phyloP scores from a whole-genome alignment of 1,139 yeast species.

The Hemisphaericaspora xylofermentans region DNA sequence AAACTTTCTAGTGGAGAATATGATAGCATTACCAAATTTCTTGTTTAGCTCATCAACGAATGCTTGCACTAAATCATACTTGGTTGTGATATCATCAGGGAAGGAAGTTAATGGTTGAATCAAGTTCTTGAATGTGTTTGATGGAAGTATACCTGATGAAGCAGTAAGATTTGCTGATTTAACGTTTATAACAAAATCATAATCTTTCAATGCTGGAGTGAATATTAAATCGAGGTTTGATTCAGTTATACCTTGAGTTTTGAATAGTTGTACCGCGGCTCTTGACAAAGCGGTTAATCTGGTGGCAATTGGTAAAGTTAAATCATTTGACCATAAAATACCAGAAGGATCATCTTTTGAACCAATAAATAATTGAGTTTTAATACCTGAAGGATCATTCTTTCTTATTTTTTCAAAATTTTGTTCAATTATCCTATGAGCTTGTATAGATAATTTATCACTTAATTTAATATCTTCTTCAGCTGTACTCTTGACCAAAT shows the following conservation, averaged over 20 bases:
- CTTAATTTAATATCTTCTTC: constrained; percentile 39
- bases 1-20: constrained; percentile 60
- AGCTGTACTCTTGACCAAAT: constrained; percentile 56
- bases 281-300: constrained; percentile 86
- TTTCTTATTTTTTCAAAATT: constrained; percentile 67
- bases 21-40: constrained; percentile 54
- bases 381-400: constrained; percentile 77
- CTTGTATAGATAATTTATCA: constrained; percentile 61
- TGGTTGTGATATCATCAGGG: constrained; percentile 45
- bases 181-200: constrained; percentile 70
- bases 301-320: constrained; percentile 76
- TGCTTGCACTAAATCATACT: constrained; percentile 57
- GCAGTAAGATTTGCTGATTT: constrained; percentile 44
- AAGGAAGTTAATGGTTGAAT: constrained; percentile 36
- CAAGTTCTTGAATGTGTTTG: constrained; percentile 65
- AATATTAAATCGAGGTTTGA: constrained; percentile 58
- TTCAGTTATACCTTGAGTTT: constrained; percentile 42
- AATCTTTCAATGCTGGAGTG: constrained; percentile 80
- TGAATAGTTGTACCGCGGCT: constrained; percentile 61
- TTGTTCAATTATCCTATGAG: constrained; percentile 60
- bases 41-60: constrained; percentile 55
- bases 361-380: constrained; percentile 78
- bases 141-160: constrained; percentile 57
- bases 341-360: constrained; percentile 84
- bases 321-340: constrained; percentile 71